Evolutionary conservation across 352 stramenopile genomes (phyloP), one percentile per base, ranked within the genome.

Genomic region (Phytophthora pistaciae): DNA sequence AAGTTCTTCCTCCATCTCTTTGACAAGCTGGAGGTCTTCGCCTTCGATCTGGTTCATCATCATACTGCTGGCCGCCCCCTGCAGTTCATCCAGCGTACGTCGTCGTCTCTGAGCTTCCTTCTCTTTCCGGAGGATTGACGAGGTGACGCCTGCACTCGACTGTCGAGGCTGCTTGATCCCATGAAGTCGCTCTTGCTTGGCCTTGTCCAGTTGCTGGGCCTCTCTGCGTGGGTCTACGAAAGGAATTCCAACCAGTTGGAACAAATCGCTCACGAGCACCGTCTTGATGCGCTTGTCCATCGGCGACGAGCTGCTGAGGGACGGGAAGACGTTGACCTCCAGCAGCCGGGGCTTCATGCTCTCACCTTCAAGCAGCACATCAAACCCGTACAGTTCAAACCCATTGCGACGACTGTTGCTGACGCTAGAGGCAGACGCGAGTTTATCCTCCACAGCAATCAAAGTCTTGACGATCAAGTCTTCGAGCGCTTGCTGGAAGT

Each of bases 251-350:
- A 95, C 75, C 4, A 96, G 66, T 55, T 98, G 92, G 61, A 96
- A 94, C 14, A 93, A 78, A 58, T 98, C 91, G 54, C 90, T 88
- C n/a, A 98, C 69, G 0, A 97, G 82, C 4, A 90, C 82, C n/a
- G 87, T 92, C 72, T 98, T 98, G 75, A 97, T 96, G 36, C 81
- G 86, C 53, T 94, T 95, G 72, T 98, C 91, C 77, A 97, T 90
- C 4, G 86, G 84, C 1, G 84, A 95, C 8, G 79, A 92, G 50
- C 90, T 94, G 60, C 84, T 97, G 9, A 98, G 82, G 5, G 88
- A 95, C 33, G 93, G 93, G 21, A 93, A 95, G 13, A 97, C 84
- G 60, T 98, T 98, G 23, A 98, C 91, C 62, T 98, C 93, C 6
- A 98, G 77, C n/a, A 98, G 66, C 79, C 90, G 95, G 6, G 92